Base-by-base conservation (phyloP, 371 early-diverging fungal species). In the Syncephalastrum monosporum region DNA sequence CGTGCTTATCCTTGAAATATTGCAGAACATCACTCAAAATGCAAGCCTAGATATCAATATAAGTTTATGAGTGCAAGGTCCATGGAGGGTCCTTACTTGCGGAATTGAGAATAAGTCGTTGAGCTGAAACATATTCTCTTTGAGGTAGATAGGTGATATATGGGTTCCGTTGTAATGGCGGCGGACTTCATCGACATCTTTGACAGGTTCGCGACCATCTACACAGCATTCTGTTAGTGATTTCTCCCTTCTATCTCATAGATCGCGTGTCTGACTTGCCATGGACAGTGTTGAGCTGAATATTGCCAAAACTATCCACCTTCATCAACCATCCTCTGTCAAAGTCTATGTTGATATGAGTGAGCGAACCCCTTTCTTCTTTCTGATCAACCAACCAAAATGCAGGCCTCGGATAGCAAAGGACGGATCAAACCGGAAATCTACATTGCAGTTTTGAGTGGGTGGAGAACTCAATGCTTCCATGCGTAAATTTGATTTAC, bases 291-390 rank as follows among this genome's bases (percentile, higher is more conserved):
- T 83, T 84, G 42, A 85, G 53, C 42, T 85, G 85, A 42, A 87
- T 80, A 60, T 85, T 87, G 43, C 77, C 82, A 69, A 76, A 79
- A 29, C 80, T 77, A 57, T 87, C 87, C 33, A 87, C 72, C 57
- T 87, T 87, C 81, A 87, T 84, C 50, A 87, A 54, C 83, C 84
- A 87, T 5, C 87, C 85, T 41, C 80, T 82, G 27, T 81, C 75
- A 33, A 72, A 68, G 59, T 85, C 84, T 77, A 56, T 16, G n/a
- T 12, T 42, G 45, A 17, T 19, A 29, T 8, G 24, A 25, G 21
- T 5, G 42, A 15, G 53, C 50, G 23, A 48, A 48, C 5, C 24
- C 13, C 5, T 27, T 38, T n/a, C 3, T 16, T 51, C 3, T 16
- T 51, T 25, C 27, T 48, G n/a, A 4, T 10, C 27, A 3, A 3